Evolutionary conservation across 108 stramenopile species (phyloP).

Genomic region (Cylindrotheca fusiformis): DNA sequence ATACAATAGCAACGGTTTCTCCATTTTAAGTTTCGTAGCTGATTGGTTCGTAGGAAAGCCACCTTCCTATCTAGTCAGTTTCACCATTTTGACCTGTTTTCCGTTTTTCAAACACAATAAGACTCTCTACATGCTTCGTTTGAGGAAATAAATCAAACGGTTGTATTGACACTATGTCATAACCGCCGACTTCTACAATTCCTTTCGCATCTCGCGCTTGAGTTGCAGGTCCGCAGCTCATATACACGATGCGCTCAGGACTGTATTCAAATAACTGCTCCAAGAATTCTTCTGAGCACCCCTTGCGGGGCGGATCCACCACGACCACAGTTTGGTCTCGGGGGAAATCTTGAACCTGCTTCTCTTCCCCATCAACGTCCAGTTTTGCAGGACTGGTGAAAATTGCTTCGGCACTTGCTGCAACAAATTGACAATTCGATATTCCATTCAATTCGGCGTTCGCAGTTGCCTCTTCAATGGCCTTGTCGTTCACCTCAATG

Average conservation of each 20-base stretch:
- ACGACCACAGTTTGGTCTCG: conserved; percentile 89
- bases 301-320: conserved; percentile 95
- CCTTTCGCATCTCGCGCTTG: conserved; percentile 94
- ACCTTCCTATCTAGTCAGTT: neutral
- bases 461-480: conserved; percentile 80
- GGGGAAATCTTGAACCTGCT: conserved; percentile 67
- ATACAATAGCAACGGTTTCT: too few relatives aligned
- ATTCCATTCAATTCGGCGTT: conserved; percentile 88
- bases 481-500: conserved; percentile 90
- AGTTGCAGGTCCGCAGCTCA: conserved; percentile 96
- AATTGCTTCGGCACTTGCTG: conserved; percentile 89
- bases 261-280: conserved; percentile 82
- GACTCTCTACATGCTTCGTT: conserved; percentile 96
- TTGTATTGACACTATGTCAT: conserved; percentile 73
- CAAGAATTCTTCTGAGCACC: conserved; percentile 90
- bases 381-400: conserved; percentile 58
- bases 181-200: conserved; percentile 71
- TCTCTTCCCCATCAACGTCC: conserved; percentile 13
- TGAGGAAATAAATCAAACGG: conserved; percentile 97
- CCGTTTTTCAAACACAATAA: conserved; percentile 84
- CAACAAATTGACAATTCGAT: conserved; percentile 76
- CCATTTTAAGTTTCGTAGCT: too few relatives aligned
- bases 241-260: conserved; percentile 90
- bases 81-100: too few relatives aligned
- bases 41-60: too few relatives aligned